These are phyloP conservation scores for Apodospora peruviana DNA, from an alignment of 495 filamentous ascomycete genomes.

Conservation along the genomic window DNA sequence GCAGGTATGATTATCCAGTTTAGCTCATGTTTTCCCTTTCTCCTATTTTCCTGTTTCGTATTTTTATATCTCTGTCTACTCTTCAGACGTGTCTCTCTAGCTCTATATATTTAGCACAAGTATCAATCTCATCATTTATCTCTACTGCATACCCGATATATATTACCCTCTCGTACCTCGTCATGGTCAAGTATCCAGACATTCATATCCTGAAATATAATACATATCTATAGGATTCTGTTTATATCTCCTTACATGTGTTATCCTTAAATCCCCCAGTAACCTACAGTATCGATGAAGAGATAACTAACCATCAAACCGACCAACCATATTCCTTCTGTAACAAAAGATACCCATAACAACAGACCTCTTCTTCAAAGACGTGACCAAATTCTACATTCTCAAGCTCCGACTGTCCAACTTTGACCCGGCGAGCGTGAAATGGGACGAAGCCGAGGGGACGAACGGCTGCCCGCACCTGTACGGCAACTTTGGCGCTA, in stretches of 20 bases:
- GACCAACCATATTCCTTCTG: no score
- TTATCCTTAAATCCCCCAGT: no score
- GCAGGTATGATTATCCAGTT: constrained; percentile 30
- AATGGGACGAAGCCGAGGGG: constrained; percentile 37
- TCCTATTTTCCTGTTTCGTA: neutral
- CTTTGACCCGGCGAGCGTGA: constrained; percentile 18
- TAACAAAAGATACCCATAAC: constrained; percentile 47
- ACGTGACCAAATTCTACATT: constrained; percentile 29
- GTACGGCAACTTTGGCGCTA: constrained; percentile 41
- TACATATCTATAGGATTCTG: no score
- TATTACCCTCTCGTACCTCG: no score
- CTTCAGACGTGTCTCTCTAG: neutral
- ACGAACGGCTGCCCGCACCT: constrained; percentile 40
- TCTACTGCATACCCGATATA: no score
- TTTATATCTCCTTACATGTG: no score
- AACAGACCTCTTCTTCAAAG: constrained; percentile 42
- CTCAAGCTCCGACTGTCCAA: constrained; percentile 31
- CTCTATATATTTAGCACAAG: no score
- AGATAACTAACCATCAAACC: no score
- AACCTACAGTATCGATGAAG: no score
- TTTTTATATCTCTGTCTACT: neutral
- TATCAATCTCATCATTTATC: no score
- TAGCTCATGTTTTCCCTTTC: neutral
- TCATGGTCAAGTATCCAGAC: no score
- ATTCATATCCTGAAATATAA: no score